A percentile compares a stretch with the other conserved stretches of the same genome.
phyloP scores from a whole-genome alignment of 345 rosid genomes.

The Erysimum cheiranthoides region DNA sequence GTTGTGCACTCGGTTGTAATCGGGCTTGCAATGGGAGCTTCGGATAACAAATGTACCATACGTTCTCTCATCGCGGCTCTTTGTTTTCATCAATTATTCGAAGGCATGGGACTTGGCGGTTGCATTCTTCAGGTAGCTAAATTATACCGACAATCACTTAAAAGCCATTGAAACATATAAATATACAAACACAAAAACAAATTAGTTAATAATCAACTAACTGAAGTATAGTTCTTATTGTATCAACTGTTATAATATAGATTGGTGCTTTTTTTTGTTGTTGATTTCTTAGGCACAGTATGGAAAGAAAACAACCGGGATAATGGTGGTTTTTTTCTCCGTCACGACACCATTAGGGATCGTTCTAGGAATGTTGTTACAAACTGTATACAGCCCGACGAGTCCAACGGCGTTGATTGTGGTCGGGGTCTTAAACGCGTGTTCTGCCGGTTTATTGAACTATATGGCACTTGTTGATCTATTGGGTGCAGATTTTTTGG shows the following conservation, averaged over 20 bases:
- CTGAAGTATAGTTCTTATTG: constrained; percentile 5
- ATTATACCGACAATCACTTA: neutral
- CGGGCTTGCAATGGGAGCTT: constrained; percentile 42
- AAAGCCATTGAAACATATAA: no score
- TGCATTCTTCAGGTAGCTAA: constrained; percentile 37
- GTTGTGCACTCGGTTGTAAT: no score
- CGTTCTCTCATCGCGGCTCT: constrained; percentile 39
- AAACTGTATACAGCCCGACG: constrained; percentile 42
- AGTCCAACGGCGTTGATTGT: constrained; percentile 54
- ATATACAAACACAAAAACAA: no score
- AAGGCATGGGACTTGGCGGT: constrained; percentile 44
- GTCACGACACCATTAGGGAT: constrained; percentile 57
- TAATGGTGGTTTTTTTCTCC: constrained; percentile 52
- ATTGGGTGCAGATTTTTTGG: no score
- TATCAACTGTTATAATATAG: neutral
- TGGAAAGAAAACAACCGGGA: constrained; percentile 33
- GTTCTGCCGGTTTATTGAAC: constrained; percentile 49
- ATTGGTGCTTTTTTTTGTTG: neutral
- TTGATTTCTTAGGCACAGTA: constrained; percentile 50
- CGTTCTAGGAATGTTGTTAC: constrained; percentile 48
- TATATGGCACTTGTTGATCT: constrained; percentile 57
- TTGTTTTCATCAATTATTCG: constrained; percentile 44
- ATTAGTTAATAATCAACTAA: no score
- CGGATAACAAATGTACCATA: constrained; percentile 43
- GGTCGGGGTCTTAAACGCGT: constrained; percentile 49